Evolutionary conservation across 1,139 yeast genomes (phyloP).

Genomic region (Arxiozyma bovina): DNA sequence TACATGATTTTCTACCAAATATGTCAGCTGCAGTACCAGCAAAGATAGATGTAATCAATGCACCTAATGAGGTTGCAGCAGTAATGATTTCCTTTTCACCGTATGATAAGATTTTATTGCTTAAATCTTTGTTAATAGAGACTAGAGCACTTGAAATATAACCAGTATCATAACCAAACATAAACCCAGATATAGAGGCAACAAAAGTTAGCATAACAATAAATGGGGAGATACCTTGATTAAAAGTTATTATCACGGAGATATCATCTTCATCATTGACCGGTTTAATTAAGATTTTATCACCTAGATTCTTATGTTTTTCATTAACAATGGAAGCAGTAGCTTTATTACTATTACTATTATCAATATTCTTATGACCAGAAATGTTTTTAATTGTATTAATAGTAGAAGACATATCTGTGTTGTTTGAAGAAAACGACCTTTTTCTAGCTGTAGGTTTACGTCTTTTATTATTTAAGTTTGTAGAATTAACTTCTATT

Average conservation of each 20-base stretch:
- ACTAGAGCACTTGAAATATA: conserved; percentile 89
- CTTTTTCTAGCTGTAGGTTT: background rate
- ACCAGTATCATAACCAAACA: conserved; percentile 97
- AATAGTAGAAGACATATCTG: background rate
- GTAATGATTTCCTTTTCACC: conserved; percentile 86
- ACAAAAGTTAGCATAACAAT: conserved; percentile 65
- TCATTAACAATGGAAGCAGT: background rate
- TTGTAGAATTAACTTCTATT: background rate
- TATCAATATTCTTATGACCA: background rate
- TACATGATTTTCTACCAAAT: conserved; percentile 72
- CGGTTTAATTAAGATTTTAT: conserved; percentile 29
- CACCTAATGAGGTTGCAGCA: conserved; percentile 93
- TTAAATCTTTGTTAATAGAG: conserved; percentile 68
- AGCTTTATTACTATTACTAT: background rate
- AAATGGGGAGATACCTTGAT: conserved; percentile 49
- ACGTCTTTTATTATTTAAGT: background rate
- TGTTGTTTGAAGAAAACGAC: background rate
- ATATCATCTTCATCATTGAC: conserved; percentile 38
- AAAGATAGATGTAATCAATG: conserved; percentile 62
- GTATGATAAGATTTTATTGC: conserved; percentile 44
- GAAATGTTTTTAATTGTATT: background rate
- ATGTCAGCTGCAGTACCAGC: conserved; percentile 78
- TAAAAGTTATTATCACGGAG: conserved; percentile 35
- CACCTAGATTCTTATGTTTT: conserved; percentile 9
- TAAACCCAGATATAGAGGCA: conserved; percentile 86